phyloP scores from a whole-genome alignment of 2,329 filamentous ascomycete species.

The Xylariaceae sp. region DNA sequence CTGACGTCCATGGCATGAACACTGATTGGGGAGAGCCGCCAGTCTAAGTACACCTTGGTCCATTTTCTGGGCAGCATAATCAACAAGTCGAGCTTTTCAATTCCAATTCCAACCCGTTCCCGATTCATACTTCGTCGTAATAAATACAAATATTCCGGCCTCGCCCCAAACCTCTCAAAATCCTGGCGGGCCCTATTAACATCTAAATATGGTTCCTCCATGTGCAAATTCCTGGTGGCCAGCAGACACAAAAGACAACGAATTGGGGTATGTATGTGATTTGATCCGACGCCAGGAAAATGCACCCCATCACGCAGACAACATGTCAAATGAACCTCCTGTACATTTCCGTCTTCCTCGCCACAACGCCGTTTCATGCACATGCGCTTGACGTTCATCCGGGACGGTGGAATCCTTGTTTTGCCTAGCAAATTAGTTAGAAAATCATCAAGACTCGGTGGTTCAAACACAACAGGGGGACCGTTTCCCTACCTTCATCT shows the following conservation, averaged over 20 bases:
- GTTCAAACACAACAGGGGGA: not conserved
- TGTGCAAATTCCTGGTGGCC: not conserved
- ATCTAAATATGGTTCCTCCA: not conserved
- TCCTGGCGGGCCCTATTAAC: not conserved
- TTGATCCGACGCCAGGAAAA: constrained; percentile 34
- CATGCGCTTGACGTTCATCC: constrained; percentile 25
- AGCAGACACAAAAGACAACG: constrained; percentile 9
- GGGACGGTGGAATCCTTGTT: constrained; percentile 54
- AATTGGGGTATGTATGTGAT: constrained; percentile 25
- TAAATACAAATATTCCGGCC: not conserved
- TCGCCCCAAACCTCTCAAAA: not conserved
- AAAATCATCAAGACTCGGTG: not conserved
- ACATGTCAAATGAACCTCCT: constrained; percentile 10
- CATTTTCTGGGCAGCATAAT: not conserved
- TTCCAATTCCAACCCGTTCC: not conserved
- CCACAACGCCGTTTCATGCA: constrained; percentile 23
- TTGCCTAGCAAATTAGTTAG: constrained; percentile 43
- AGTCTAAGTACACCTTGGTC: no score
- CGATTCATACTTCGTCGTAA: not conserved
- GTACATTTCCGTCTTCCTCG: constrained; percentile 6
- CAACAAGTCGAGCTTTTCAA: not conserved
- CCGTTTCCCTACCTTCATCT: constrained; percentile 76
- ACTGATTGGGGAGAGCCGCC: no score
- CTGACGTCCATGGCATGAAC: no score
- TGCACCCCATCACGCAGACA: constrained; percentile 30